Base-by-base conservation (phyloP, 129 eudicot genomes). In the Helichrysum umbraculigerum region DNA sequence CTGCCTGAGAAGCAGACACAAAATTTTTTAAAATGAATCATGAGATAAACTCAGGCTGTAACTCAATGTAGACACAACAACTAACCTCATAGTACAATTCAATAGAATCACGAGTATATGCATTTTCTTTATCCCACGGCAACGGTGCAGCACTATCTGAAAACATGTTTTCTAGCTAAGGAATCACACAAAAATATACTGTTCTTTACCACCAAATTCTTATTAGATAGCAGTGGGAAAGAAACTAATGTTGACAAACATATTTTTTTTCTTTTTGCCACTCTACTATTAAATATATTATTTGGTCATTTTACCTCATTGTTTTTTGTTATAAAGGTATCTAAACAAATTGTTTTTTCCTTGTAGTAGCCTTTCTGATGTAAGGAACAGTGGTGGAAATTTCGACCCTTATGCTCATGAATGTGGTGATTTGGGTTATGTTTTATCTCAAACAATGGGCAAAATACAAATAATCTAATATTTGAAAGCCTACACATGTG, bases 61-160 rank as follows among this genome's bases (percentile, higher is more conserved):
- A 70, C 17, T 28, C 10, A 25, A 54, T 61, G 19, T 47, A 71
- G 42, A 33, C 15, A 28, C 68, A 63, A 44, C 16, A 74, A 42
- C 83, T 68, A 72, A 95, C 99, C 97, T 91, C 92, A 60, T 87
- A 91, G 82, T 89, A 95, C 78, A 95, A 66, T 82, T 95, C 97
- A 76, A 90, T 64, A 72, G 93, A 85, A 76, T 86, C 96, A 54
- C 98, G 96, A 65, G 90, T 86, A 74, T 92, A 92, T 4, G 87
- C 87, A 81, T 86, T 85, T 56, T 85, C 86, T 66, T 83, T 88
- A 82, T 92, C 98, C 96, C 98, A 92, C 17, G 91, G 83, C 85
- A 92, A 78, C 6, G 92, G 95, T 47, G 88, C 89, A 78, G 83
- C 80, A 66, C 76, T 61, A 60, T 92, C 98, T 75, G 96, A 90